These are phyloP conservation scores for Aegilops umbellulata DNA, from an alignment of 176 grass and related monocot species.

Conservation along the genomic window DNA sequence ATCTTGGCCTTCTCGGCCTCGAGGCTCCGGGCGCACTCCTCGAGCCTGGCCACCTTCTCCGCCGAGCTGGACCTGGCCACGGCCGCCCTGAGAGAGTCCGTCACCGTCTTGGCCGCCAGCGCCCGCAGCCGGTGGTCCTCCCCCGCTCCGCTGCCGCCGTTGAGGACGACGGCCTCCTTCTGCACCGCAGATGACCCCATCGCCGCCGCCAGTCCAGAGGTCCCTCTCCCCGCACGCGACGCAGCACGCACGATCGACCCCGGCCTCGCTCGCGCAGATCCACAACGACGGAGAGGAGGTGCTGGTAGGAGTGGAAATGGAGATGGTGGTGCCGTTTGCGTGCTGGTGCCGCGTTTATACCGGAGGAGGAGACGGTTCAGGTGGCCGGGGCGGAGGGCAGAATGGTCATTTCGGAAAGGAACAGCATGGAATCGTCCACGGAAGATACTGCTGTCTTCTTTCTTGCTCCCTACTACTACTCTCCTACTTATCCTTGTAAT, in stretches of 20 bases:
- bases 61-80: background rate
- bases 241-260: too few species aligned
- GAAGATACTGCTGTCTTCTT: background rate
- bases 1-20: slow-evolving; percentile 89
- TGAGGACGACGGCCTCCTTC: background rate
- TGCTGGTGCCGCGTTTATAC: slow-evolving; percentile 41
- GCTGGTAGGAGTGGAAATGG: background rate
- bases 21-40: slow-evolving; percentile 64
- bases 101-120: slow-evolving; percentile 34
- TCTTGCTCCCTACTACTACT: background rate
- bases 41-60: slow-evolving; percentile 48
- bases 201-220: background rate
- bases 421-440: background rate
- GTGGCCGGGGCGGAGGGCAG: slow-evolving; percentile 10
- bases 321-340: background rate
- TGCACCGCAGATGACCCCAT: slow-evolving; percentile 19
- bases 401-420: background rate
- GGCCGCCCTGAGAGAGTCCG: slow-evolving; percentile 42
- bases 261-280: background rate
- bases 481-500: background rate
- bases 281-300: background rate
- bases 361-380: background rate
- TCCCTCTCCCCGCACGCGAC: background rate
- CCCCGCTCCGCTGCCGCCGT: background rate
- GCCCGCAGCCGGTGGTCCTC: slow-evolving; percentile 24